Conservation (phyloP, 106 monocot species). For the Amphibolis antarctica region DNA sequence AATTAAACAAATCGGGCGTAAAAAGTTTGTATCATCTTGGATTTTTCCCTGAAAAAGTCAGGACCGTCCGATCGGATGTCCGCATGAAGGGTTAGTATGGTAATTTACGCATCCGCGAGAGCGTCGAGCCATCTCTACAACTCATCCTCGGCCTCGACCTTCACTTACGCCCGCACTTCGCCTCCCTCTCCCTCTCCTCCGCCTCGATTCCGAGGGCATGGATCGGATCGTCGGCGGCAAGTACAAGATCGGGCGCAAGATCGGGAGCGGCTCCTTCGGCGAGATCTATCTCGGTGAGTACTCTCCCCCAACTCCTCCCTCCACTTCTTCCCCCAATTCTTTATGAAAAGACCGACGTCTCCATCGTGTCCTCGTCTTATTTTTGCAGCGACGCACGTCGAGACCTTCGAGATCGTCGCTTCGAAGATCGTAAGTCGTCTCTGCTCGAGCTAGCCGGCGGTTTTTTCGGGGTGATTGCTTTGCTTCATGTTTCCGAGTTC, state of each 20-base stretch:
- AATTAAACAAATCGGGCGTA: no score
- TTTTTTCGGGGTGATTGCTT: background rate
- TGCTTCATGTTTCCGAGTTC: background rate
- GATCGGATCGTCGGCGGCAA: constrained; percentile 84
- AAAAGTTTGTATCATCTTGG: no score
- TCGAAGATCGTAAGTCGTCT: constrained; percentile 11
- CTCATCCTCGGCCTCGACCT: no score
- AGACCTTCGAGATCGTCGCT: constrained; percentile 74
- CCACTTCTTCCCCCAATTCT: no score
- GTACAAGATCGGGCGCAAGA: constrained; percentile 91
- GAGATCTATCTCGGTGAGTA: constrained; percentile 79
- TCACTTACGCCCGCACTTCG: background rate
- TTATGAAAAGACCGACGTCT: no score
- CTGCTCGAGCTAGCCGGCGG: background rate
- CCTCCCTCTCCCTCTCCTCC: background rate
- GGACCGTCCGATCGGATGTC: no score
- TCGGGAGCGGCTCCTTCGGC: constrained; percentile 87
- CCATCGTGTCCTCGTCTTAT: background rate
- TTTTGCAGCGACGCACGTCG: constrained; percentile 53
- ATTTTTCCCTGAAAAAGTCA: no score
- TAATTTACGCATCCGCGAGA: no score
- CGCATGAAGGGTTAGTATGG: no score
- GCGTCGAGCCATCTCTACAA: no score
- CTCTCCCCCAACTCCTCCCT: background rate
- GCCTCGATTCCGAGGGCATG: constrained; percentile 18